These are phyloP conservation scores for Vigna reflexopilosa DNA, from an alignment of 306 rosid species.

Conservation along the genomic window DNA sequence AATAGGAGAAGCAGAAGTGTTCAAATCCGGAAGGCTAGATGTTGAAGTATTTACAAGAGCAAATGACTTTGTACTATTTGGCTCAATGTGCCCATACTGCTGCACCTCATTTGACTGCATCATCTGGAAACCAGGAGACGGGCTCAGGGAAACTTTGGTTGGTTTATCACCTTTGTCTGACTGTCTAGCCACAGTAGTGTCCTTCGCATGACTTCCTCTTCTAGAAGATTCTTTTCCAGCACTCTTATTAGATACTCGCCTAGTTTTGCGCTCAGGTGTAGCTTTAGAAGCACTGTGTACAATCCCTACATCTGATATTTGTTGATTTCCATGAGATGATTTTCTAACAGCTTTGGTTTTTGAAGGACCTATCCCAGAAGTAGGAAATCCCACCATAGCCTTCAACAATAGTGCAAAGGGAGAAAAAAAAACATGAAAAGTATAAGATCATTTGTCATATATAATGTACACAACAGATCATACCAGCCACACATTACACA, in stretches of 20 bases:
- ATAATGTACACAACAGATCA: constrained; percentile 36
- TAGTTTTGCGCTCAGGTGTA: constrained; percentile 72
- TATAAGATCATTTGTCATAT: constrained; percentile 32
- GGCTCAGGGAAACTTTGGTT: constrained; percentile 57
- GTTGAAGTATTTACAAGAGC: constrained; percentile 67
- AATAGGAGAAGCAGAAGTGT: constrained; percentile 76
- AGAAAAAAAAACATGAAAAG: constrained; percentile 11
- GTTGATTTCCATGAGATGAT: constrained; percentile 54
- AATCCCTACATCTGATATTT: constrained; percentile 53
- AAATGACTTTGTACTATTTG: constrained; percentile 64
- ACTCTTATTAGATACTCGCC: constrained; percentile 69
- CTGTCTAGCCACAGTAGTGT: constrained; percentile 55
- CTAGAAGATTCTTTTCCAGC: constrained; percentile 73
- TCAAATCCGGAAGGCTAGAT: constrained; percentile 88
- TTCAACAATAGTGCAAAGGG: constrained; percentile 45
- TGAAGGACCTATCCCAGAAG: constrained; percentile 52
- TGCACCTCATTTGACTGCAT: constrained; percentile 77
- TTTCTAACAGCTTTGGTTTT: constrained; percentile 59
- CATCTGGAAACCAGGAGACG: constrained; percentile 76
- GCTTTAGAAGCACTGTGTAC: constrained; percentile 63
- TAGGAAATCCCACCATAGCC: constrained; percentile 70
- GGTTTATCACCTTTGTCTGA: constrained; percentile 67
- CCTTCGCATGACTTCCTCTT: constrained; percentile 64
- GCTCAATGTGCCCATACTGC: constrained; percentile 70
- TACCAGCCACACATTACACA: constrained; percentile 37